Base-by-base conservation (phyloP, 176 grass and related monocot genomes). In the Puccinellia tenuiflora region DNA sequence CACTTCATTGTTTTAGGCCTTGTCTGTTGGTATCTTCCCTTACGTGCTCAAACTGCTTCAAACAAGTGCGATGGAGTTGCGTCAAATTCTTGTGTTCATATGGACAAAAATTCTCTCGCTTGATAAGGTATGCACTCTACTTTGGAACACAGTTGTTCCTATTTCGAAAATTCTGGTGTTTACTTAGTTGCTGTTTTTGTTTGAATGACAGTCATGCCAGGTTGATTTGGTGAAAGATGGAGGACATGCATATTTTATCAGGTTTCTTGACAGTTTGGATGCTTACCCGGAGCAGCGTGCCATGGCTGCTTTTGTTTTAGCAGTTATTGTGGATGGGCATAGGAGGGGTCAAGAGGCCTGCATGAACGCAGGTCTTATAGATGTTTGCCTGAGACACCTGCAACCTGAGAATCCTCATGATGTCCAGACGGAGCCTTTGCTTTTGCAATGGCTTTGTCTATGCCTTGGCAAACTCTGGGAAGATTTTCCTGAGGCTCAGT, bases 31-130 rank as follows among this genome's bases (percentile, higher is more conserved):
- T 65, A 99, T 99, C 61, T 99, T 99, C 79, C 96, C 96, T 87
- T 96, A 92, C 48, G 96, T 96, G 34, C 93, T 99, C 28, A 99
- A 96, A 88, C 87, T 99, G 68, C 81, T 99, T 53, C 96, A 99
- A 94, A 99, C 96, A 85, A 93, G 91, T 79, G 96, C 93, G 6
- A 78, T 87, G 60, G 96, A 99, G 68, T 68, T 99, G 69, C 93
- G 91, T 17, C 96, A 99, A 90, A 99, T 99, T 85, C 93, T 99
- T 80, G 93, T 99, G 54, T 99, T 99, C 76, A 96, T 99, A 85
- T 99, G 96, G 96, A 99, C 96, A 74, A 99, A 99, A 87, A 99
- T 99, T 85, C 93, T 99, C 71, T 92, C 96, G 53, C 93, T 99
- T 70, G 96, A 99, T 80, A 99, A 99, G 93, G 96, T 90, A 83